Base-by-base conservation (phyloP, 148 eudicot species). In the Silene uniflora region DNA sequence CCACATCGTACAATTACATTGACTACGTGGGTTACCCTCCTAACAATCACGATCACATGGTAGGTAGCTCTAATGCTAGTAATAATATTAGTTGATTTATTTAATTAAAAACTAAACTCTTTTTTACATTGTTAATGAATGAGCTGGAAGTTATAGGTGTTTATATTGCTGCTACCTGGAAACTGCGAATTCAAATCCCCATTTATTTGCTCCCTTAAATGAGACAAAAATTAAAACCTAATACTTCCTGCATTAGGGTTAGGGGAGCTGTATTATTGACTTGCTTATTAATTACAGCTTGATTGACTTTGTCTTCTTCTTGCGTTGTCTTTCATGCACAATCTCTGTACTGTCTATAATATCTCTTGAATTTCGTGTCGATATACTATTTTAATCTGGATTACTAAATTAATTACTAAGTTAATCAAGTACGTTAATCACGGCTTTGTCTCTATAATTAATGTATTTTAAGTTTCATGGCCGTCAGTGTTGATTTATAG, bases 161-260 rank as follows among this genome's bases (percentile, higher is more conserved):
- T 24, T 7, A 67, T 7, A 69, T 56, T 44, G 24, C 22, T 79
- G 39, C 14, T 59, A 52, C 55, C 22, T 69, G 71, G 77, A 79
- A 79, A 69, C 74, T 79, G 64, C 12, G 3, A 4, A 11, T 56
- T 1, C 73, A 79, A 73, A 74, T 74, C 81, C 71, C 71, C 23
- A 84, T 66, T 79, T 77, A 77, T 78, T 49, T 86, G 90, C 85
- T 82, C 81, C 88, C 86, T 56, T 29, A 64, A 75, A 52, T 80
- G 86, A 80, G 86, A 87, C 92, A 83, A 75, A 77, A 67, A 76
- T 76, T 24, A 42, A 29, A 10, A 14, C 22, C 32, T 74, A 59
- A 62, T 25, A 35, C 23, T 35, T 32, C 16, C 62, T n/a, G 60
- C 62, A 74, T 69, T 74, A 74, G 82, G 63, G 68, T 70, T 70